phyloP scores from a whole-genome alignment of 768 basidiomycete species.

The Leccinum olivaceopallidum region DNA sequence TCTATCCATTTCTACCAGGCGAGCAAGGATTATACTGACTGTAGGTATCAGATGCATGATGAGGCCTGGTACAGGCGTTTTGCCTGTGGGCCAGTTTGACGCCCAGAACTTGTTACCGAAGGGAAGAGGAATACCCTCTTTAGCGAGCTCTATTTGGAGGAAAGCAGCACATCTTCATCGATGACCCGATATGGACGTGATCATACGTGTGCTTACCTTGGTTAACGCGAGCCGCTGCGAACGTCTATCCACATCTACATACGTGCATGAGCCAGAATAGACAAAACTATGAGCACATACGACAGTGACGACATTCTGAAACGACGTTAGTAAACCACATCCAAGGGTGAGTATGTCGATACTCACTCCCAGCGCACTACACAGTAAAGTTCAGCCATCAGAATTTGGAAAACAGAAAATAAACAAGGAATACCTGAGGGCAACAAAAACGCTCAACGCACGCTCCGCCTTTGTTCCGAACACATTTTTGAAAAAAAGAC shows the following conservation, averaged over 20 bases:
- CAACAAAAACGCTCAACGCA: conserved; percentile 57
- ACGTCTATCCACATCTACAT: conserved; percentile 38
- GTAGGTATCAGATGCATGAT: conserved; percentile 56
- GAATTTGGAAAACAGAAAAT: background rate
- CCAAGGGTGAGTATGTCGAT: background rate
- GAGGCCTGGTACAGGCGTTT: conserved; percentile 53
- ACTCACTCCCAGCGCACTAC: conserved; percentile 39
- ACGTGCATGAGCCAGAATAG: background rate
- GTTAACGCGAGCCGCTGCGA: conserved; percentile 50
- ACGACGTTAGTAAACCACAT: conserved; percentile 2
- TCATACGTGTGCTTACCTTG: conserved; percentile 36
- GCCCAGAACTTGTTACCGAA: conserved; percentile 62
- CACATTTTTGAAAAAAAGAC: conserved; percentile 59
- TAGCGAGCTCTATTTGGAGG: conserved; percentile 49
- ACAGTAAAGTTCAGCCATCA: background rate
- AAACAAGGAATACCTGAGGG: conserved; percentile 43
- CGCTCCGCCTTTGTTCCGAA: conserved; percentile 54
- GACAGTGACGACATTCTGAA: conserved; percentile 35
- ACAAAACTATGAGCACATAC: conserved; percentile 15
- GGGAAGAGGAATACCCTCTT: conserved; percentile 61
- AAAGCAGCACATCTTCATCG: background rate
- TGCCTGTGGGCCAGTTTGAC: conserved; percentile 59
- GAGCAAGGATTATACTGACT: conserved; percentile 23
- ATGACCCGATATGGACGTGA: background rate
- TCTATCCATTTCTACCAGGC: background rate